Evolutionary conservation across 2,329 filamentous ascomycete species (phyloP).

Genomic region (Lithohypha guttulata): DNA sequence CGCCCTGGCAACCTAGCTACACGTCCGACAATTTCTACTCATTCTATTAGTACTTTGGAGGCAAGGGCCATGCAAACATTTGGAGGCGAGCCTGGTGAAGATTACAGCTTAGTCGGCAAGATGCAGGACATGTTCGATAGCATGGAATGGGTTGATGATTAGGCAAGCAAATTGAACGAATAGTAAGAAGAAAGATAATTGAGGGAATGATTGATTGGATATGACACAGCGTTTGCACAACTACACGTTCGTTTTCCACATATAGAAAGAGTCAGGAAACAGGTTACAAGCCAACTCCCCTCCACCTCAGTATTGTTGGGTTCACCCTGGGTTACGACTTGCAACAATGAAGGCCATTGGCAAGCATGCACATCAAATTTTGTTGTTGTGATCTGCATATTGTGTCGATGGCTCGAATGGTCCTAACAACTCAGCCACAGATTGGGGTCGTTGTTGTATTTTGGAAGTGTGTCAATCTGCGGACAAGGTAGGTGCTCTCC

Average conservation of each 20-base stretch:
- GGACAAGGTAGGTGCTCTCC: slow-evolving; percentile 3
- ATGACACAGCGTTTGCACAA: background rate
- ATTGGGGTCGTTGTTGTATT: background rate
- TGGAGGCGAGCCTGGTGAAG: slow-evolving; percentile 22
- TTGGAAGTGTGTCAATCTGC: background rate
- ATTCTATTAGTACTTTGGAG: slow-evolving; percentile 19
- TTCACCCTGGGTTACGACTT: slow-evolving; percentile 1
- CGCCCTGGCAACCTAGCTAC: background rate
- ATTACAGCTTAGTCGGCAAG: slow-evolving; percentile 32
- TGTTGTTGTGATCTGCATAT: slow-evolving; percentile 4
- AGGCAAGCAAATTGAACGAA: too few relatives aligned
- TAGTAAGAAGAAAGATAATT: too few relatives aligned
- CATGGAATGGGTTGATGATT: slow-evolving; percentile 36
- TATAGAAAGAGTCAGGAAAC: slow-evolving; percentile 1
- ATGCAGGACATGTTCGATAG: slow-evolving; percentile 41
- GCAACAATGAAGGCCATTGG: slow-evolving; percentile 7
- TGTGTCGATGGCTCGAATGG: slow-evolving; percentile 1
- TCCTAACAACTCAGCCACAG: slow-evolving; percentile 3
- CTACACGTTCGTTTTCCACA: background rate
- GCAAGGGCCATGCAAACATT: slow-evolving; percentile 32
- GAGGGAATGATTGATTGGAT: background rate
- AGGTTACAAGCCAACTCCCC: background rate
- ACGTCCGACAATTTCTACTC: background rate
- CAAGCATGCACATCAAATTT: background rate
- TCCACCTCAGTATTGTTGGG: slow-evolving; percentile 3